Percentiles rank a stretch among this genome's conserved stretches.
These are phyloP conservation scores for Cotoneaster glaucophyllus DNA, from an alignment of 306 rosid genomes.

Conservation along the genomic window DNA sequence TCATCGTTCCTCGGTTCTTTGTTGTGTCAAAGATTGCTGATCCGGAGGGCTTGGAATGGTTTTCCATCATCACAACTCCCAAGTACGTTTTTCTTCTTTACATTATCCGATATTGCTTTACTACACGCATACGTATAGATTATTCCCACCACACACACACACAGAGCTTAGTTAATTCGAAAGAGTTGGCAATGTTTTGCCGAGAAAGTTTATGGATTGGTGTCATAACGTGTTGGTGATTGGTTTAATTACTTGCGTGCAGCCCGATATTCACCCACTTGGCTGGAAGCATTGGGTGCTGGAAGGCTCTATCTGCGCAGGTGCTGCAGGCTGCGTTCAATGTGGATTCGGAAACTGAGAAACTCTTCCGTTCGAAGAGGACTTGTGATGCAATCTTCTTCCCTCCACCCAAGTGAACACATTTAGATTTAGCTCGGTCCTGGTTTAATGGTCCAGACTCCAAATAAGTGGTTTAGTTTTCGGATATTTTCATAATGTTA, in stretches of 20 bases:
- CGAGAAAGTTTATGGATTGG: too few relatives aligned
- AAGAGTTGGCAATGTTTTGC: too few relatives aligned
- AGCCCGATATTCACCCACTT: constrained; percentile 81
- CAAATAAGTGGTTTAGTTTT: neutral
- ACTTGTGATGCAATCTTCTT: constrained; percentile 68
- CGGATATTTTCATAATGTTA: too few relatives aligned
- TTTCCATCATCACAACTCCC: constrained; percentile 78
- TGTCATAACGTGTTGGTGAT: neutral
- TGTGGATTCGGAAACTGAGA: constrained; percentile 49
- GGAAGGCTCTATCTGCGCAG: constrained; percentile 72
- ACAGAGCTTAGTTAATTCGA: neutral
- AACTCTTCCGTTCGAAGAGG: constrained; percentile 75
- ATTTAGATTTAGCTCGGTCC: neutral
- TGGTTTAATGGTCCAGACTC: neutral
- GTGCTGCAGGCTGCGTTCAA: constrained; percentile 74
- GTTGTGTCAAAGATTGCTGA: constrained; percentile 84
- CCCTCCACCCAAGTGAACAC: constrained; percentile 60
- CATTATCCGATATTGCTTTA: too few relatives aligned
- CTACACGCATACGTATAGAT: too few relatives aligned
- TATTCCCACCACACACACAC: neutral
- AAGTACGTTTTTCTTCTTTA: constrained; percentile 42
- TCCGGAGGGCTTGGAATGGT: constrained; percentile 80
- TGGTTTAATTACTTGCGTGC: constrained; percentile 6
- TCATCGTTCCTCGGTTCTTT: constrained; percentile 77
- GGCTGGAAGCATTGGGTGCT: constrained; percentile 71